Percentiles rank a stretch among this genome's conserved stretches.
Conservation (phyloP, 1,284 basidiomycete species). For the Porogramme epimiltina region DNA sequence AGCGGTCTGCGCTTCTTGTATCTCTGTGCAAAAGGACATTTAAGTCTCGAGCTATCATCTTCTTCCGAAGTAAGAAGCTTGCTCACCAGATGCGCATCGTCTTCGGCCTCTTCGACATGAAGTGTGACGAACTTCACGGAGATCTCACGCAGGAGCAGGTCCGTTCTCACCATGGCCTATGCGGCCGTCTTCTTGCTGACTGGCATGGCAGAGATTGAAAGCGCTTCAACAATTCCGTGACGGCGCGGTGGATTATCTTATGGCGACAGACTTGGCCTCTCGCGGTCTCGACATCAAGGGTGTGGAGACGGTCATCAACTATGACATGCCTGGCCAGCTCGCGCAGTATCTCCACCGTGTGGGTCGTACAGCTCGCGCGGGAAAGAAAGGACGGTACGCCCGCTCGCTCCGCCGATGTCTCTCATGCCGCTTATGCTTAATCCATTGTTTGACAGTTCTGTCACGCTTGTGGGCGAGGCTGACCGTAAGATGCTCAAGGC, state of each 20-base stretch:
- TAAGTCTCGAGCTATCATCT: constrained; percentile 85
- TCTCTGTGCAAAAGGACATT: constrained; percentile 89
- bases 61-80: constrained; percentile 94
- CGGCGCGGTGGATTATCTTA: constrained; percentile 83
- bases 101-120: constrained; percentile 87
- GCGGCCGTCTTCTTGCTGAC: background rate
- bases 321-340: constrained; percentile 94
- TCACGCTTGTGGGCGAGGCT: constrained; percentile 94
- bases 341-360: constrained; percentile 96
- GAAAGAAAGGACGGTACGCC: constrained; percentile 83
- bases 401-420: no score
- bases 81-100: constrained; percentile 96
- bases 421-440: background rate
- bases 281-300: constrained; percentile 97
- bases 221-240: constrained; percentile 89
- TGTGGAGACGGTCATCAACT: constrained; percentile 97
- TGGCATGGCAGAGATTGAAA: constrained; percentile 67
- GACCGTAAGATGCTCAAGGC: constrained; percentile 97
- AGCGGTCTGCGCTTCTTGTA: constrained; percentile 83
- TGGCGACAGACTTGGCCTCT: constrained; percentile 95
- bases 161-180: constrained; percentile 24
- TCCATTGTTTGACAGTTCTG: constrained; percentile 58
- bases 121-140: constrained; percentile 91
- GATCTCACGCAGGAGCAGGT: constrained; percentile 96
- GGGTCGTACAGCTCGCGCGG: constrained; percentile 95